These are phyloP conservation scores for Diplodia sapinea DNA, from an alignment of 2,329 filamentous ascomycete genomes.

Conservation along the genomic window DNA sequence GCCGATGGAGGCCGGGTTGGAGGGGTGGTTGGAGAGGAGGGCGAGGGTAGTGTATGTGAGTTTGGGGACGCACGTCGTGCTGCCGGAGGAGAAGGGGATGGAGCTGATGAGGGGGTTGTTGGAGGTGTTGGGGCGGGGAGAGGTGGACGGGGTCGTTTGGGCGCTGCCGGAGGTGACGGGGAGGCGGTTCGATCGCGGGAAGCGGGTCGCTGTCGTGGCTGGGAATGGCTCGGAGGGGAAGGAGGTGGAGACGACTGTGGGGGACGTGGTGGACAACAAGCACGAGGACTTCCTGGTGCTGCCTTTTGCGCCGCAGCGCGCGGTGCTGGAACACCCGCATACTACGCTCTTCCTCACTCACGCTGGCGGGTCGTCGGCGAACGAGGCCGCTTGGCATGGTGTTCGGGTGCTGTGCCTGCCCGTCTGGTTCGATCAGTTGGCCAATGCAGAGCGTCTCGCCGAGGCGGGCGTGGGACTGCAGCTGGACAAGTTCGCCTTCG, in stretches of 20 bases:
- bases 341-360: not conserved
- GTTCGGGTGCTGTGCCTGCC: not conserved
- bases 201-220: not conserved
- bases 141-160: not conserved
- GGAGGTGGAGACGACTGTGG: not conserved
- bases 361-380: not conserved
- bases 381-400: not conserved
- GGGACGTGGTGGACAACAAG: not conserved
- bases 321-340: not conserved
- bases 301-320: not conserved
- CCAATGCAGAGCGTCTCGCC: not conserved
- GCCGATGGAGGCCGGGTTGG: not conserved
- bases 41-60: not conserved
- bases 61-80: not conserved
- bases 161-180: not conserved
- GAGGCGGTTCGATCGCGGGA: not conserved
- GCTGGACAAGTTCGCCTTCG: not conserved
- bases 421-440: not conserved
- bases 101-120: not conserved
- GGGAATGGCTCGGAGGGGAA: not conserved
- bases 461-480: not conserved
- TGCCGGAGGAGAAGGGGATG: not conserved
- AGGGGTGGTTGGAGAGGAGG: not conserved
- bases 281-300: not conserved
- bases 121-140: not conserved